Base-by-base conservation (phyloP, 345 rosid species). In the Euphorbia tirucalli region DNA sequence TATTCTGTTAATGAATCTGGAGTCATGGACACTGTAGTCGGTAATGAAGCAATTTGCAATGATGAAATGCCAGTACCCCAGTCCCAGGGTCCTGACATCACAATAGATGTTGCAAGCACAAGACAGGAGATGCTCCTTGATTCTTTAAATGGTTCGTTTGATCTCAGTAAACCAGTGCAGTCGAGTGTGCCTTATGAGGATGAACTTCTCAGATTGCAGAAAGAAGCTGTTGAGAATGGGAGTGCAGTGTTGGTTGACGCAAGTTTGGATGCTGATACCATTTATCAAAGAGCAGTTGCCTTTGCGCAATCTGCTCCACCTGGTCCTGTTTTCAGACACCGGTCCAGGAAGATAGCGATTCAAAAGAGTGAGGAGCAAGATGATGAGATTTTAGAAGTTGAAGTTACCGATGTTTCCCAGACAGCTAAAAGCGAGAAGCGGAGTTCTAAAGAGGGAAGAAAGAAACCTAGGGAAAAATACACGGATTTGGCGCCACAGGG, bases 181-280 rank as follows among this genome's bases (percentile, higher is more conserved):
- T 46, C 58, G 52, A 31, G 48, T 43, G 43, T 69, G 43, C 75
- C 75, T 71, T 71, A 82, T 73, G 44, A 80, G 2, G 85, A 80
- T 46, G 83, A 80, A 72, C 77, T 90, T 64, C 37, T 85, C 59
- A 75, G 64, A 65, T 80, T 92, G 70, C 75, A 81, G 87, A 85
- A 82, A 62, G 77, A 90, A 77, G 97, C 98, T 65, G 83, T 94
- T 28, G 95, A 92, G 57, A 80, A 68, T 49, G 96, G 97, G 66
- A 71, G 71, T 76, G 98, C 97, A 0, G 58, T 87, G 35, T 81
- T 94, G 70, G 88, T 78, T 50, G 76, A 74, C 56, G 77, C 70
- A 44, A 50, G 72, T 54, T 80, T 89, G 78, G 89, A 92, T 21
- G 90, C 93, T 48, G 96, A 92, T 74, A 70, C 25, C 35, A 75